Conservation (phyloP, 2,329 filamentous ascomycete species). For the Fusarium anthophilum region DNA sequence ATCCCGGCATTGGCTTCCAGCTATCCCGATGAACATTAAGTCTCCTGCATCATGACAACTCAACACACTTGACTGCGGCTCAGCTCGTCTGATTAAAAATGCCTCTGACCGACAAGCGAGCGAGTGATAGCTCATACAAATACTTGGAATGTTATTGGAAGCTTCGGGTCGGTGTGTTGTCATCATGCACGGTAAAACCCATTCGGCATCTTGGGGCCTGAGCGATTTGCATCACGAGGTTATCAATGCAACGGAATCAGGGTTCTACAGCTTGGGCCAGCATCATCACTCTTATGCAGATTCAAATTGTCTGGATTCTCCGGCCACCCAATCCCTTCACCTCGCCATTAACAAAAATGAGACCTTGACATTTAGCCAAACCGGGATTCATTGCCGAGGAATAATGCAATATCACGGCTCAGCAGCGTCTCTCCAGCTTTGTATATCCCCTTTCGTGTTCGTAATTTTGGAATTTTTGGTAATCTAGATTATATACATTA, state of each 20-base stretch:
- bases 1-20: background rate
- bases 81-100: conserved; percentile 2
- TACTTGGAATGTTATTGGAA: conserved; percentile 1
- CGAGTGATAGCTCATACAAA: background rate
- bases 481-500: conserved; percentile 16
- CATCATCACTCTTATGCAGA: background rate
- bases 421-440: background rate
- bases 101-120: background rate
- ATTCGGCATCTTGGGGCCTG: conserved; percentile 11
- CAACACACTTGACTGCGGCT: background rate
- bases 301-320: background rate
- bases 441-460: background rate
- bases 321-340: background rate
- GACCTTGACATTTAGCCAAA: background rate
- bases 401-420: conserved; percentile 1
- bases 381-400: background rate
- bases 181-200: conserved; percentile 23
- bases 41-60: conserved; percentile 14
- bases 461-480: background rate
- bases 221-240: conserved; percentile 16
- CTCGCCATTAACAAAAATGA: background rate
- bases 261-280: background rate
- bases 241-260: conserved; percentile 3
- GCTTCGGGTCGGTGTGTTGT: conserved; percentile 6
- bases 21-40: background rate